Evolutionary conservation across 1,284 basidiomycete genomes (phyloP).

Genomic region (Thecaphora frezii): DNA sequence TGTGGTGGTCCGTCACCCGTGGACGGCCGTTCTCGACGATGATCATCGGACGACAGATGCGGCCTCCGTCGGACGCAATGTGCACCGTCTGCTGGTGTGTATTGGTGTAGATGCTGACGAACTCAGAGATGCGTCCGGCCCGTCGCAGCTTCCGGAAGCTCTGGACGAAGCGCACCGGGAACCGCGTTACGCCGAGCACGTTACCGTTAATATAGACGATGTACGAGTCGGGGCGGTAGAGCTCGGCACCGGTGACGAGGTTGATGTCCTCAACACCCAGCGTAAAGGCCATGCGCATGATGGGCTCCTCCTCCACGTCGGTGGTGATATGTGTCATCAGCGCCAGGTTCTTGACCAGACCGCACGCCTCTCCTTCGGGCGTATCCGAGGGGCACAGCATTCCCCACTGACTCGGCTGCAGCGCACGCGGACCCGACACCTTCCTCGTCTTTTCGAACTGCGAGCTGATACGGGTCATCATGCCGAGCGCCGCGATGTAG

Average conservation of each 20-base stretch:
- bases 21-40: conserved; percentile 86
- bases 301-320: conserved; percentile 93
- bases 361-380: conserved; percentile 98
- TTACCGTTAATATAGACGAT: conserved; percentile 97
- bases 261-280: conserved; percentile 96
- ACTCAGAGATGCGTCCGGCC: conserved; percentile 89
- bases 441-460: conserved; percentile 99
- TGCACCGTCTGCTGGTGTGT: conserved; percentile 92
- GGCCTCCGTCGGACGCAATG: conserved; percentile 94
- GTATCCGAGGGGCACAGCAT: conserved; percentile 98
- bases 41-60: conserved; percentile 96
- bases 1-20: conserved; percentile 79
- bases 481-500: conserved; percentile 96
- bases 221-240: conserved; percentile 85
- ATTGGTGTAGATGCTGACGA: conserved; percentile 95
- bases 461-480: conserved; percentile 99
- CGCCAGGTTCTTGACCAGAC: conserved; percentile 96
- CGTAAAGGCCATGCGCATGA: conserved; percentile 85
- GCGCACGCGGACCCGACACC: conserved; percentile 92
- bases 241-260: conserved; percentile 88
- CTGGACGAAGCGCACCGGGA: conserved; percentile 80
- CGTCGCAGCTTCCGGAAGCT: conserved; percentile 90
- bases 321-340: conserved; percentile 99
- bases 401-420: conserved; percentile 99
- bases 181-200: conserved; percentile 88